Percentiles rank a stretch among this genome's conserved stretches.
phyloP scores from a whole-genome alignment of 202 grass and related monocot species.

The Setaria italica region DNA sequence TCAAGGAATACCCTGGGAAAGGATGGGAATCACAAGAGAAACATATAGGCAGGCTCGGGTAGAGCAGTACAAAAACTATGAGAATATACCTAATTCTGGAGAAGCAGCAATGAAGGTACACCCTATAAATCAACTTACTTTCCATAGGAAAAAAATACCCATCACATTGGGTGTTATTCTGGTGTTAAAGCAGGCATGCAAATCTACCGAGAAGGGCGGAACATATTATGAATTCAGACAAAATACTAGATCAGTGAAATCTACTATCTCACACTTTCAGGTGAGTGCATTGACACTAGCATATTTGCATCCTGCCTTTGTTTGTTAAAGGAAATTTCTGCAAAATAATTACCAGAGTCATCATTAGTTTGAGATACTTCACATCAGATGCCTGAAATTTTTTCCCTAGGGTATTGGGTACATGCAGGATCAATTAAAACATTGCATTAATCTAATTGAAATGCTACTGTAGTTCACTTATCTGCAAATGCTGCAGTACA shows the following conservation, averaged over 20 bases:
- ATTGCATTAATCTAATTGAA: not conserved
- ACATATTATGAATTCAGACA: conserved; percentile 81
- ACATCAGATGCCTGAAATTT: not conserved
- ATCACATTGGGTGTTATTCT: conserved; percentile 35
- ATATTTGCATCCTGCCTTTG: conserved; percentile 1
- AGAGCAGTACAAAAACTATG: conserved; percentile 97
- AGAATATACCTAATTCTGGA: conserved; percentile 83
- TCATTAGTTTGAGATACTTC: not conserved
- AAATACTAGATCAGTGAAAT: conserved; percentile 97
- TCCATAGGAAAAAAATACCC: not conserved
- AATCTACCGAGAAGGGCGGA: conserved; percentile 73
- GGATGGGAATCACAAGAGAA: conserved; percentile 68
- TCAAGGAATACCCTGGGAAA: conserved; percentile 95
- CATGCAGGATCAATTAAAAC: not conserved
- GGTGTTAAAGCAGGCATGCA: conserved; percentile 73
- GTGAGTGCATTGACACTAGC: conserved; percentile 41
- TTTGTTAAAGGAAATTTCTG: not conserved
- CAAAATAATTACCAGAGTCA: not conserved
- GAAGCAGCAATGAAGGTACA: conserved; percentile 78
- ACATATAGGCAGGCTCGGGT: conserved; percentile 84
- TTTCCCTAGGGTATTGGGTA: not conserved
- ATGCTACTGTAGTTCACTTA: not conserved
- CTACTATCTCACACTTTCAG: conserved; percentile 96
- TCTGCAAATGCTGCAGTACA: not conserved
- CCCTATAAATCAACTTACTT: conserved; percentile 10